phyloP scores from a whole-genome alignment of 2,329 filamentous ascomycete genomes.

The Fusarium scirpi region DNA sequence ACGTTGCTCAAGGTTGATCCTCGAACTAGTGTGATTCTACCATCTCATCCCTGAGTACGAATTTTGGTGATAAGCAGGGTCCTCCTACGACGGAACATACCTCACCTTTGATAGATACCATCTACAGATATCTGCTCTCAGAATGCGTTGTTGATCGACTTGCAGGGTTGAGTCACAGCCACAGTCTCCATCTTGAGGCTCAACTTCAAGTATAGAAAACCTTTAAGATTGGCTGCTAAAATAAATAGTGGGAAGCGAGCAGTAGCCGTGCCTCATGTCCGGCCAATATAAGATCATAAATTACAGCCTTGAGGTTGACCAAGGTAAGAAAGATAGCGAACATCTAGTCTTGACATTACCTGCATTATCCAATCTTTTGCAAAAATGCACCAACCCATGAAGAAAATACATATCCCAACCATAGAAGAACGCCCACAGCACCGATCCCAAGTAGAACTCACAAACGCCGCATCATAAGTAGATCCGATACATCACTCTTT shows the following conservation, averaged over 20 bases:
- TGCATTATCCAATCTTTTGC: background rate
- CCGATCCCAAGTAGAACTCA: conserved; percentile 8
- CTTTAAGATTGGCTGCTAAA: background rate
- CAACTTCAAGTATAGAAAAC: background rate
- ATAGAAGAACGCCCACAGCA: conserved; percentile 20
- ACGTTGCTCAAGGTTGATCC: background rate
- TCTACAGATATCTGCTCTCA: background rate
- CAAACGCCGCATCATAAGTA: conserved; percentile 7
- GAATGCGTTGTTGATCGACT: background rate
- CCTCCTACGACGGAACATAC: background rate
- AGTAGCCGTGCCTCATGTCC: background rate
- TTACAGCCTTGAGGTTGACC: background rate
- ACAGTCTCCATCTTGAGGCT: background rate
- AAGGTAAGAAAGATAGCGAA: background rate
- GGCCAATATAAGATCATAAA: background rate
- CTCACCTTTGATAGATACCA: background rate
- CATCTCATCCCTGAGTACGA: background rate
- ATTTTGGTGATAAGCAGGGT: background rate
- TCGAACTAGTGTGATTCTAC: background rate
- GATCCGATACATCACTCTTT: conserved; percentile 35
- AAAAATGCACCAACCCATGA: background rate
- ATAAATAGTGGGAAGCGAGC: background rate
- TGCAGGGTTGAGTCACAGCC: background rate
- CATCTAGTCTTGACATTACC: too few relatives aligned
- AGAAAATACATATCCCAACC: background rate